These are phyloP conservation scores for Filosporella fistucella DNA, from an alignment of 495 filamentous ascomycete genomes.

Conservation along the genomic window DNA sequence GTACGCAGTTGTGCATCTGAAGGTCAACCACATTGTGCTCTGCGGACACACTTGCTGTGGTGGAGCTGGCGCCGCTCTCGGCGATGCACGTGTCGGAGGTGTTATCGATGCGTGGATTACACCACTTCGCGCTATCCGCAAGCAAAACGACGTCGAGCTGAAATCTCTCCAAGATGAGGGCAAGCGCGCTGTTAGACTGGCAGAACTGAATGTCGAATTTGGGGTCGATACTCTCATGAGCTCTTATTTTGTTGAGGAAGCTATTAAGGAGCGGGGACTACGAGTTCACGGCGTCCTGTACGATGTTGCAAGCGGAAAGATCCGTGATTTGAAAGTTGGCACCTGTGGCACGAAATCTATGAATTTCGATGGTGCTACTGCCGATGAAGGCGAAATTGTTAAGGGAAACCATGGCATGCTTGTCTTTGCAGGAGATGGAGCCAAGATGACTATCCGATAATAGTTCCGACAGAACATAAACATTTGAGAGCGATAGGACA, in stretches of 20 bases:
- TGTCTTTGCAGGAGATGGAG: constrained; percentile 35
- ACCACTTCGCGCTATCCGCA: constrained; percentile 61
- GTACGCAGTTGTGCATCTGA: constrained; percentile 70
- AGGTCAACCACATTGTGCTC: constrained; percentile 78
- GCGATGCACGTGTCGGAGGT: constrained; percentile 61
- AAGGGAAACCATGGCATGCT: constrained; percentile 45
- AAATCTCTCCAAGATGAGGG: constrained; percentile 40
- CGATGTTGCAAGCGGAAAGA: constrained; percentile 56
- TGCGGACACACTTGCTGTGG: constrained; percentile 84
- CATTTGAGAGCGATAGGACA: no score
- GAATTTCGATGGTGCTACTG: neutral
- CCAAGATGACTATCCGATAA: no score
- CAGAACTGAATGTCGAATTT: constrained; percentile 66
- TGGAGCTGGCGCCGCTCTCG: constrained; percentile 66
- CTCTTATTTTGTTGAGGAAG: constrained; percentile 56
- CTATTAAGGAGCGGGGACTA: constrained; percentile 63
- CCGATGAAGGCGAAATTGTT: constrained; percentile 25
- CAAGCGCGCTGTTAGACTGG: constrained; percentile 47
- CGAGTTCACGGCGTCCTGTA: constrained; percentile 70
- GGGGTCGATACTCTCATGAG: constrained; percentile 59
- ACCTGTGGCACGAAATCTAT: neutral
- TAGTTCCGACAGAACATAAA: no score
- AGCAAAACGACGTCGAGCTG: constrained; percentile 50
- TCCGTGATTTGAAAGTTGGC: constrained; percentile 53
- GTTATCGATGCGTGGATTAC: constrained; percentile 80